Conservation (phyloP, 768 basidiomycete species). For the Dentipellis sp. region DNA sequence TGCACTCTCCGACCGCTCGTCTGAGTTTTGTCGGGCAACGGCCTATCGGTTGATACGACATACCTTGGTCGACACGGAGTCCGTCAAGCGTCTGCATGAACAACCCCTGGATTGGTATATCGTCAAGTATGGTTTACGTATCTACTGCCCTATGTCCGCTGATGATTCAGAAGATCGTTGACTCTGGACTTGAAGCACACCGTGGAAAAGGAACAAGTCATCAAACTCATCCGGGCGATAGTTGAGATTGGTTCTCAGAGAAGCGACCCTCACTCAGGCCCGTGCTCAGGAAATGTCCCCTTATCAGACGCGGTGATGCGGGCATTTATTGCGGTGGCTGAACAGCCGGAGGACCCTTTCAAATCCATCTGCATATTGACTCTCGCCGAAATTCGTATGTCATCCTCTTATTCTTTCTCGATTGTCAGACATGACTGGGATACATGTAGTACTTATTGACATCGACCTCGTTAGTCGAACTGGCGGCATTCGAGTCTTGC, state of each 20-base stretch:
- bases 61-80: slow-evolving; percentile 61
- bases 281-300: slow-evolving; percentile 38
- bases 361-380: slow-evolving; percentile 77
- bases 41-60: slow-evolving; percentile 83
- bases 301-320: slow-evolving; percentile 75
- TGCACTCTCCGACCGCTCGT: slow-evolving; percentile 64
- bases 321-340: slow-evolving; percentile 87
- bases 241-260: slow-evolving; percentile 66
- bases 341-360: slow-evolving; percentile 87
- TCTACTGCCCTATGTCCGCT: slow-evolving; percentile 2
- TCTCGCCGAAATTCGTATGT: slow-evolving; percentile 80
- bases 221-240: slow-evolving; percentile 80
- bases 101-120: slow-evolving; percentile 83
- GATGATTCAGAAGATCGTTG: slow-evolving; percentile 47
- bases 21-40: slow-evolving; percentile 67
- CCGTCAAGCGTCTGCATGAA: slow-evolving; percentile 52
- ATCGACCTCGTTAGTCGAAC: slow-evolving; percentile 72
- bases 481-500: slow-evolving; percentile 77
- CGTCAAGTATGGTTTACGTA: slow-evolving; percentile 52
- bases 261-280: slow-evolving; percentile 33
- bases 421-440: not conserved
- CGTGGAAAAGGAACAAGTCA: slow-evolving; percentile 85
- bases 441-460: slow-evolving; percentile 70
- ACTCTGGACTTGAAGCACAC: slow-evolving; percentile 76
- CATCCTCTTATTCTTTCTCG: not conserved